phyloP scores from a whole-genome alignment of 306 rosid genomes.

The Echinosophora koreensis region DNA sequence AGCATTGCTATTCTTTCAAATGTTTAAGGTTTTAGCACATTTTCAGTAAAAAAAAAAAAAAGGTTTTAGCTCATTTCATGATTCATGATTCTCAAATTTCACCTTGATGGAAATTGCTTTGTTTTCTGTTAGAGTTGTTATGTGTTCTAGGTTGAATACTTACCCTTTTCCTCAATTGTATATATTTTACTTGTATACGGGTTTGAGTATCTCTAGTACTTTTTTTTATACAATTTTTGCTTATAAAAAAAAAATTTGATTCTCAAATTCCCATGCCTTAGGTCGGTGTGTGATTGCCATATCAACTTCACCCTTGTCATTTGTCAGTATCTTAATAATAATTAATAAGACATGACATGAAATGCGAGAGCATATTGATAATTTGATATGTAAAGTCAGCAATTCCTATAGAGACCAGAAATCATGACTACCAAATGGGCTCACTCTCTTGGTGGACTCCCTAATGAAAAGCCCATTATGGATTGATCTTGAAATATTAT shows the following conservation, averaged over 20 bases:
- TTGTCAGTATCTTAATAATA: background rate
- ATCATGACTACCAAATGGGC: background rate
- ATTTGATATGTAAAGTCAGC: background rate
- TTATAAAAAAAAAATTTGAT: too few species aligned
- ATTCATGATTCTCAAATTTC: too few species aligned
- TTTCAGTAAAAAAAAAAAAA: too few species aligned
- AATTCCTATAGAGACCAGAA: background rate
- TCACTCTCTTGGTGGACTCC: background rate
- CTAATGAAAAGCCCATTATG: background rate
- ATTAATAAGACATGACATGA: background rate
- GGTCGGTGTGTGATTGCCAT: background rate
- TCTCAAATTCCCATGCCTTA: background rate
- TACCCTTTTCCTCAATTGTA: too few species aligned
- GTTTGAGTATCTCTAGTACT: too few species aligned
- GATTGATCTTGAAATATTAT: background rate
- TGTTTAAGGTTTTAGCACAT: background rate
- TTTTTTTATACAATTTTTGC: too few species aligned
- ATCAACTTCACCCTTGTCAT: slow-evolving; percentile 5
- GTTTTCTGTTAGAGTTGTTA: too few species aligned
- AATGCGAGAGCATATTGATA: background rate
- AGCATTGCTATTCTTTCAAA: background rate
- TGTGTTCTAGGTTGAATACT: too few species aligned
- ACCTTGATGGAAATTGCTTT: too few species aligned
- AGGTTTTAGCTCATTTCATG: background rate
- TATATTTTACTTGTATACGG: too few species aligned